Conservation (phyloP, 129 eudicot species). For the Lactuca sativa region DNA sequence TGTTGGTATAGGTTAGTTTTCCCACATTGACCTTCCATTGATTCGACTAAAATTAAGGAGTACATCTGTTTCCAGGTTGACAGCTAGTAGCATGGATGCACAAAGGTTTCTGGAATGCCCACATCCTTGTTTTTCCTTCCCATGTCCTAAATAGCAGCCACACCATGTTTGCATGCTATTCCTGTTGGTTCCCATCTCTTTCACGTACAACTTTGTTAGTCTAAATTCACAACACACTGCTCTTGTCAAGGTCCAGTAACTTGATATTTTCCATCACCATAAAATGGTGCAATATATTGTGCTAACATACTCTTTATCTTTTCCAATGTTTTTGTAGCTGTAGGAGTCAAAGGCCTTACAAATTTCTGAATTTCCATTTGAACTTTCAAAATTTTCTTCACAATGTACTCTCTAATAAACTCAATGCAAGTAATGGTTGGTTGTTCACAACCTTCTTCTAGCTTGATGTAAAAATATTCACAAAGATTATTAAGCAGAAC, state of each 20-base stretch:
- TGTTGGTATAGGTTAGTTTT: no score
- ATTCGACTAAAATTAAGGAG: no score
- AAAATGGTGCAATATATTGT: not conserved
- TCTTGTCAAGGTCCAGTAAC: not conserved
- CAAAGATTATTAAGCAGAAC: not conserved
- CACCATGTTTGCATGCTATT: not conserved
- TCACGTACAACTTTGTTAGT: not conserved
- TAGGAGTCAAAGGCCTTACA: no score
- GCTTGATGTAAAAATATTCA: not conserved
- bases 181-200: not conserved
- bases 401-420: not conserved
- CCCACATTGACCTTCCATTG: no score
- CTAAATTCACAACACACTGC: not conserved
- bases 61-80: no score
- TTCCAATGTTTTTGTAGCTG: not conserved
- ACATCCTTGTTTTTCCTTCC: no score
- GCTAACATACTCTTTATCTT: not conserved
- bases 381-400: not conserved
- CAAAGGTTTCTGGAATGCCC: no score
- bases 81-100: no score
- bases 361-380: not conserved
- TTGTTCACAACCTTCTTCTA: not conserved
- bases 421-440: not conserved
- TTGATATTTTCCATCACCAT: no score
- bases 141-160: not conserved